A percentile compares a stretch with the other conserved stretches of the same genome.
Evolutionary conservation across 495 filamentous ascomycete species (phyloP).

Genomic region (Annulohypoxylon moriforme): DNA sequence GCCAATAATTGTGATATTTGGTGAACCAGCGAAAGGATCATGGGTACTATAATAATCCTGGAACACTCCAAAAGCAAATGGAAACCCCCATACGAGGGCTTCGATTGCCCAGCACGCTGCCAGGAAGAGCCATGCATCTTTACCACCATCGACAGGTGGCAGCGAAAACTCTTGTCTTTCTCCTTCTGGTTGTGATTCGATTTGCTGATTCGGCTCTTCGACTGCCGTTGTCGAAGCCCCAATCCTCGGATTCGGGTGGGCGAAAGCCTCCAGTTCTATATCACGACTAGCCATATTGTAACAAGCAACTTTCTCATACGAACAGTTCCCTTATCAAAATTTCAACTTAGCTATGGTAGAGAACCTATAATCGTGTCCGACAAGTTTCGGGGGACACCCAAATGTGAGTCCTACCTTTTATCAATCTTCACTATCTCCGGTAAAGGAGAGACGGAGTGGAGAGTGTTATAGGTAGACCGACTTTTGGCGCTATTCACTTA

Average conservation of each 20-base stretch:
- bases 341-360: background rate
- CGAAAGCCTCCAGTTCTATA: constrained; percentile 32
- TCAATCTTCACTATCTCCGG: constrained; percentile 24
- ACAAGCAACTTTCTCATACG: background rate
- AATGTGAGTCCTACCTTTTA: background rate
- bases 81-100: constrained; percentile 70
- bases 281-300: constrained; percentile 31
- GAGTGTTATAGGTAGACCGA: constrained; percentile 23
- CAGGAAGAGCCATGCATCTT: constrained; percentile 69
- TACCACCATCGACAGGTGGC: constrained; percentile 65
- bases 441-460: constrained; percentile 33
- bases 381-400: background rate
- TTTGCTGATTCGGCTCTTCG: constrained; percentile 5
- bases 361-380: background rate
- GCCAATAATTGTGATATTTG: constrained; percentile 46
- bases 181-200: constrained; percentile 12
- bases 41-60: constrained; percentile 67
- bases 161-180: constrained; percentile 53
- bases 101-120: constrained; percentile 67
- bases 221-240: background rate
- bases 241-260: constrained; percentile 6
- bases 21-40: constrained; percentile 55
- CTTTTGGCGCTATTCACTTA: constrained; percentile 20
- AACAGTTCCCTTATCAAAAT: background rate
- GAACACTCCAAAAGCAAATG: constrained; percentile 69